A percentile compares a stretch with the other conserved stretches of the same genome.
Evolutionary conservation across 1,284 basidiomycete species (phyloP).

Genomic region (Tremellales sp.): DNA sequence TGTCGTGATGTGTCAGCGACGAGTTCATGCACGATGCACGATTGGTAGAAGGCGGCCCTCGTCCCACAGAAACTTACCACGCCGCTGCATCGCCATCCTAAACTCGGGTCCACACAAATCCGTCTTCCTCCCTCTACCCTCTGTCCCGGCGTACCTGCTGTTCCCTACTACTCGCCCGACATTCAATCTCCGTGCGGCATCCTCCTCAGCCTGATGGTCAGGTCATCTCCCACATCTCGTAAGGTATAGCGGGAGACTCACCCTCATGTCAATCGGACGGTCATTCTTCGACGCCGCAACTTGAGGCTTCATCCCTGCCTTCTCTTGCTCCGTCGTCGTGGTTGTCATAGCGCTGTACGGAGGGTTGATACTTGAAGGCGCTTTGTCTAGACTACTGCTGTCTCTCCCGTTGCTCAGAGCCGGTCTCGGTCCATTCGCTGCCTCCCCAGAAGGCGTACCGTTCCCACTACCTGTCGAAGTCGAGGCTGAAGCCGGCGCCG

Average conservation of each 20-base stretch:
- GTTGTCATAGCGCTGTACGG: too few relatives aligned
- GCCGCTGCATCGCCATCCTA: conserved; percentile 14
- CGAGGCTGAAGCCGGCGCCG: too few relatives aligned
- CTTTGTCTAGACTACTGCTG: too few relatives aligned
- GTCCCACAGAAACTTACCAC: conserved; percentile 33
- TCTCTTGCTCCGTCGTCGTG: too few relatives aligned
- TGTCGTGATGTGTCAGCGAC: conserved; percentile 2
- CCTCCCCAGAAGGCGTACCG: too few relatives aligned
- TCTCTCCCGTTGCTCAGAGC: too few relatives aligned
- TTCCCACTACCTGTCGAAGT: too few relatives aligned
- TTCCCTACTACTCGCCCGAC: conserved; percentile 12
- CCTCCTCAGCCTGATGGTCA: conserved; percentile 43
- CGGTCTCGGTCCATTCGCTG: too few relatives aligned
- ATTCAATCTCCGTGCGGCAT: conserved; percentile 32
- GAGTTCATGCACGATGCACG: not conserved
- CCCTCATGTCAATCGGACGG: not conserved
- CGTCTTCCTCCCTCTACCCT: conserved; percentile 24
- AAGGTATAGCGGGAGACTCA: too few relatives aligned
- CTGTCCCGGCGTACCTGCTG: conserved; percentile 15
- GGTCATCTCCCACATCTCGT: too few relatives aligned
- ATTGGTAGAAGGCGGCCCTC: not conserved
- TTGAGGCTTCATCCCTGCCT: too few relatives aligned
- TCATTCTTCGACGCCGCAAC: not conserved
- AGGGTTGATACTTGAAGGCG: too few relatives aligned
- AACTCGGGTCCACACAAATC: conserved; percentile 35